Conservation (phyloP, 192 early-diverging fungal species). For the Dimargaris cristalligena region DNA sequence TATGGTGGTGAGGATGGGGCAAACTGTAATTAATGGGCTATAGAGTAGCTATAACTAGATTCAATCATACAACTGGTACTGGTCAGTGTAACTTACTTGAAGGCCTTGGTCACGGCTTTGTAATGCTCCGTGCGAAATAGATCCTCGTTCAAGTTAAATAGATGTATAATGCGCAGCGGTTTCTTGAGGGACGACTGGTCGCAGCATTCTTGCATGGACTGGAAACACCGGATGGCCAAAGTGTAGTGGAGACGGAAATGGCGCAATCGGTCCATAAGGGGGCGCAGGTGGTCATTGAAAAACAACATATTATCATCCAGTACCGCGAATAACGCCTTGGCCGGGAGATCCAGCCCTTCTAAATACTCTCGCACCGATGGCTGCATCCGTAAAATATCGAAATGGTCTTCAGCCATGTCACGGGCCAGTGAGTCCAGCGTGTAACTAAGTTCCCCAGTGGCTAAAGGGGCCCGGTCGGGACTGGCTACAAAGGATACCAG, state of each 20-base stretch:
- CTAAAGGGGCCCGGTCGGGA: conserved; percentile 4
- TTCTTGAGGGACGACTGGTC: conserved; percentile 25
- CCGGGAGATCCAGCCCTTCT: conserved; percentile 15
- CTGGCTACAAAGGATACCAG: conserved; percentile 22
- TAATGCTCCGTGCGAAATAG: conserved; percentile 18
- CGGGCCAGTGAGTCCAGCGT: conserved; percentile 5
- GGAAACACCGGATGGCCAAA: conserved; percentile 37
- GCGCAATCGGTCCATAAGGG: conserved; percentile 27
- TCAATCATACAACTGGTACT: too few relatives aligned
- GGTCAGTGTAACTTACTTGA: conserved; percentile 5
- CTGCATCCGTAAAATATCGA: conserved; percentile 51
- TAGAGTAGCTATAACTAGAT: too few relatives aligned
- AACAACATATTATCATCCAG: conserved; percentile 44
- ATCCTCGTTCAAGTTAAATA: conserved; percentile 32
- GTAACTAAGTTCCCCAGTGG: not conserved
- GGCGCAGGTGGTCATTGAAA: conserved; percentile 27
- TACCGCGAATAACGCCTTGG: conserved; percentile 22
- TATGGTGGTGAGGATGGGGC: too few relatives aligned
- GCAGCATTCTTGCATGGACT: conserved; percentile 34
- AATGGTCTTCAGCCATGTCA: conserved; percentile 31
- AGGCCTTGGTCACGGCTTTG: not conserved
- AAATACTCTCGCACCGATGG: conserved; percentile 42
- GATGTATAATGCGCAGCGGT: conserved; percentile 47
- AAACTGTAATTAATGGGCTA: too few relatives aligned
- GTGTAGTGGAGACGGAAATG: conserved; percentile 41